phyloP scores from a whole-genome alignment of 306 rosid species.

The Arachis stenosperma region DNA sequence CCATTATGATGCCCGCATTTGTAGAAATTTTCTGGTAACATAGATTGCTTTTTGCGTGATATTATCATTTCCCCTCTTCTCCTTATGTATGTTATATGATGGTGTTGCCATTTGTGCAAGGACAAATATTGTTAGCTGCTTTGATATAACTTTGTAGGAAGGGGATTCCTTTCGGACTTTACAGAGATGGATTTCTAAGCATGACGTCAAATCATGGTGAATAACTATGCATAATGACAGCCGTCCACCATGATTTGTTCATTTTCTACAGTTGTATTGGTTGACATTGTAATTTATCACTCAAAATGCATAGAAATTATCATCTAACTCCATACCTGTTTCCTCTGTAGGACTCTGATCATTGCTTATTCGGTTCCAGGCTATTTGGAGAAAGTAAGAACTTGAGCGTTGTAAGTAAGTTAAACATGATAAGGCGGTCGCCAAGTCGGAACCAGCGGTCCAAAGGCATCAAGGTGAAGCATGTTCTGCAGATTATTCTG shows the following conservation, averaged over 20 bases:
- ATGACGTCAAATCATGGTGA: too few species aligned
- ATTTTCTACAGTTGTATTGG: too few species aligned
- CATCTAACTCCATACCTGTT: not conserved
- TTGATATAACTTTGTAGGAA: slow-evolving; percentile 1
- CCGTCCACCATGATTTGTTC: too few species aligned
- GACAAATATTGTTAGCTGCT: not conserved
- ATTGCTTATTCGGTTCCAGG: slow-evolving; percentile 15
- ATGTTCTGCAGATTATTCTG: slow-evolving; percentile 67
- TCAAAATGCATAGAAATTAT: too few species aligned
- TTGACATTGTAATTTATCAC: too few species aligned
- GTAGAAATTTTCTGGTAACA: not conserved
- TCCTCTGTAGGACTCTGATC: not conserved
- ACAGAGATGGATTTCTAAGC: not conserved
- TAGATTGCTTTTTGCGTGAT: not conserved
- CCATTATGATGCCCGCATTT: slow-evolving; percentile 6
- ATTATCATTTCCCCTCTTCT: not conserved
- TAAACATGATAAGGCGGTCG: slow-evolving; percentile 63
- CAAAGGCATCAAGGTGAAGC: slow-evolving; percentile 71
- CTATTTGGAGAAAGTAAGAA: slow-evolving; percentile 21
- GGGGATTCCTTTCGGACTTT: not conserved
- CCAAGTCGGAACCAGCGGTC: slow-evolving; percentile 66
- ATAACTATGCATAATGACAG: too few species aligned
- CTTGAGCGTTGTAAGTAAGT: not conserved
- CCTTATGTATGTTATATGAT: not conserved
- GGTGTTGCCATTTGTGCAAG: not conserved